Base-by-base conservation (phyloP, 805 yeast species). In the Saturnispora dispora region DNA sequence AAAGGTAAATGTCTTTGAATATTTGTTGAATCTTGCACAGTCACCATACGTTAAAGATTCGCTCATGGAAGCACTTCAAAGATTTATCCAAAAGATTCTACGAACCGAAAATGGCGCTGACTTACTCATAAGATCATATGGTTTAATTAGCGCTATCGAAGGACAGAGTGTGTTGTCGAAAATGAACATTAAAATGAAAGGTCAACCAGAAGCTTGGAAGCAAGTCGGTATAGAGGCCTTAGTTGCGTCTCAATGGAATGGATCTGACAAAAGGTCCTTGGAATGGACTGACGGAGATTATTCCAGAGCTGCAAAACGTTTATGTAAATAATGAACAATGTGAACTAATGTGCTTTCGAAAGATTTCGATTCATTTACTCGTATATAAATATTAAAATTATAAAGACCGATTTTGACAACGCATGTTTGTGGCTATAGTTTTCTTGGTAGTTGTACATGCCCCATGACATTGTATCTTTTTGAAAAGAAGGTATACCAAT, bases 401-500 rank as follows among this genome's bases (percentile, higher is more conserved):
- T 44, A 44, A 30, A 30, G 35, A 30, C 28, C 6, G 8, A 25
- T 25, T 7, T 42, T 13, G 20, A 39, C 17, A 6, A 25, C 13
- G 17, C 18, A 18, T 35, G 4, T 17, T 6, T 18, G 17, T 45
- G 44, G 8, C 22, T 41, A 7, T 25, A 25, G 23, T 11, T 44
- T 51, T 11, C 28, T 37, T 3, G 69, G 69, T 15, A 63, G 47
- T 47, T 67, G 64, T 10, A 68, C 66, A 37, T 55, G 57, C 7
- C 79, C 79, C 27, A 75, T 74, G 35, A 75, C 59, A 56, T 72
- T 73, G 57, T 73, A 79, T 65, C 72, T 73, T 53, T 79, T 76
- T 53, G 76, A 73, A 61, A 86, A 88, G 55, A 74, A 74, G 15
- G 78, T 71, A 58, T 63, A 78, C 96, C 96, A 88, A 57, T 86